Evolutionary conservation across 345 rosid genomes (phyloP), one percentile per base, ranked within the genome.

Genomic region (Gossypium herbaceum): DNA sequence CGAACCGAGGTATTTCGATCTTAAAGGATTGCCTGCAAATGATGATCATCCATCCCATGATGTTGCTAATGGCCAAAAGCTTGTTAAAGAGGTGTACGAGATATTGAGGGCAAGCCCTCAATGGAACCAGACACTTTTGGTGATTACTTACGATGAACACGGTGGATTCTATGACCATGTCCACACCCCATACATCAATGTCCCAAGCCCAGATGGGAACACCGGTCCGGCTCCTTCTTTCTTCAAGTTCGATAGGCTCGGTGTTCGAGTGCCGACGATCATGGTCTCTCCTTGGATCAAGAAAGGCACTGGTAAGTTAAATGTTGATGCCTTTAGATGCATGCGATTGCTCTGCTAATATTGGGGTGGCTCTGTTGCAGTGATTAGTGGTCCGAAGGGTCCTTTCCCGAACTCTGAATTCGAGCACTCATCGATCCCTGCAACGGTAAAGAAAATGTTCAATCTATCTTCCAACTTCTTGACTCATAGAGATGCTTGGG

Each of bases 401-500:
- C 98, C 99, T 43, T 56, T 90, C 50, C 86, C 88, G 51, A 86
- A 72, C 72, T 91, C 99, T 15, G 99, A 95, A 79, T 93, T 79
- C 24, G 98, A 95, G 83, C 98, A 95, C 68, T 95, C 98, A 20
- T 95, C 99, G 20, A 85, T 95, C 59, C 97, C 99, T 19, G 99
- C 99, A 57, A 95, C 96, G n/a, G 83, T 95, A 63, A 95, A 90
- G 93, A 93, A 95, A 79, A 84, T 95, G 6, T 95, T 95, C 89
- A 88, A 89, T 69, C 88, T 95, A 56, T 79, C 86, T 29, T 93
- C 99, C 43, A 93, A 91, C 77, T 95, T 89, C 87, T 85, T 95
- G 62, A 95, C 99, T 71, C 93, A 89, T 76, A 84, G 99, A 78
- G 99, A 95, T 84, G 98, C 99, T 68, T 93, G 99, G 99, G 99